Percentiles rank a stretch among this genome's conserved stretches.
Conservation (phyloP, 2,329 filamentous ascomycete genomes). For the Thielaviopsis populi region DNA sequence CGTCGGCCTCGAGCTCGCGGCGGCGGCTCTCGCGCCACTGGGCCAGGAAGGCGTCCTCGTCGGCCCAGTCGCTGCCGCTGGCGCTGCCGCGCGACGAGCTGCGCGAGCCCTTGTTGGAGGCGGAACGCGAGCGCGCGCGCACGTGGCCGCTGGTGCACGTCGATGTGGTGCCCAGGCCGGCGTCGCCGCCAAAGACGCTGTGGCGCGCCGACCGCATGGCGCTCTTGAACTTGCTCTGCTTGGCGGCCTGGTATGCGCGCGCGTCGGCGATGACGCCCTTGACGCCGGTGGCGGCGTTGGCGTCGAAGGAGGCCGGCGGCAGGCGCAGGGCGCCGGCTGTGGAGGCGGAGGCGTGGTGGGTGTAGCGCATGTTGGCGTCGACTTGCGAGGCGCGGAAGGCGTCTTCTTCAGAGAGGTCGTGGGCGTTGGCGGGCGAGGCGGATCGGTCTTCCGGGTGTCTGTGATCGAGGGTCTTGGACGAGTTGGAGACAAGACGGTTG, state of each 20-base stretch:
- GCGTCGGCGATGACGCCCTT: conserved; percentile 82
- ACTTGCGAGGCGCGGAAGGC: conserved; percentile 38
- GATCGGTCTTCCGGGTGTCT: conserved; percentile 46
- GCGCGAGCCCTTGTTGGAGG: conserved; percentile 32
- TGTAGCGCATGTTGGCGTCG: conserved; percentile 51
- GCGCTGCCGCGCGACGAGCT: conserved; percentile 21
- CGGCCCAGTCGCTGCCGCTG: conserved; percentile 29
- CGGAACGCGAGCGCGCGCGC: conserved; percentile 21
- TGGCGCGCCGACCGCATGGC: conserved; percentile 37
- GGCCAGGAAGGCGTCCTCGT: conserved; percentile 68
- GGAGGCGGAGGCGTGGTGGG: conserved; percentile 33
- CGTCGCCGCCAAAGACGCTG: conserved; percentile 38
- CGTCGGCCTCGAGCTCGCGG: conserved; percentile 56
- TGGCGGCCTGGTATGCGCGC: conserved; percentile 56
- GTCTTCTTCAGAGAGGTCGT: conserved; percentile 44
- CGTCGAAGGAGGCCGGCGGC: conserved; percentile 48
- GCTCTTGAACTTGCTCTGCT: conserved; percentile 39
- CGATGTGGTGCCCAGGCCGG: conserved; percentile 12
- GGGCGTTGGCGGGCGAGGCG: conserved; percentile 26
- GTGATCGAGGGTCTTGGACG: conserved; percentile 25
- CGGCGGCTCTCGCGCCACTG: conserved; percentile 73
- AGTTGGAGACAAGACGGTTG: conserved; percentile 45
- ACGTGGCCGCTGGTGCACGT: conserved; percentile 18
- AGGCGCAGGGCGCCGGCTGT: conserved; percentile 39
- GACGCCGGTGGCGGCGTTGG: conserved; percentile 59